Percentiles rank a stretch among this genome's conserved stretches.
phyloP scores from a whole-genome alignment of 768 basidiomycete genomes.

The Lactifluus subvellereus region DNA sequence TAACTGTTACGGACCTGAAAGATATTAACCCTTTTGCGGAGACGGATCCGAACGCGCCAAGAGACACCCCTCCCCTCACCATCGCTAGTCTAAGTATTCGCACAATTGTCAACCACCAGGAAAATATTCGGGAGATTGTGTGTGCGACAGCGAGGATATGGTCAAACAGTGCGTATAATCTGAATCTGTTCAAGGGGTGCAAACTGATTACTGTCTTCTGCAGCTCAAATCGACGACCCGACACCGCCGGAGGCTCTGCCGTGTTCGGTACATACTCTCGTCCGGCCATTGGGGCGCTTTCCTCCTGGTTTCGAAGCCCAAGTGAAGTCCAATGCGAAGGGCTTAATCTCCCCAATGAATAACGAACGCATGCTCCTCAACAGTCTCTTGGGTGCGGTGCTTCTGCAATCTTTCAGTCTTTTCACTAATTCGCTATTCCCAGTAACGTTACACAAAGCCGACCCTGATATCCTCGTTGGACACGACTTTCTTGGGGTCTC shows the following conservation, averaged over 20 bases:
- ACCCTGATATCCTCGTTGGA: slow-evolving; percentile 92
- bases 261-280: slow-evolving; percentile 79
- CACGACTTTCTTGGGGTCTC: slow-evolving; percentile 91
- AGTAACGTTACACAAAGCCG: slow-evolving; percentile 75
- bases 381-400: slow-evolving; percentile 53
- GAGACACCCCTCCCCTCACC: slow-evolving; percentile 82
- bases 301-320: slow-evolving; percentile 76
- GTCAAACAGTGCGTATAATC: slow-evolving; percentile 51
- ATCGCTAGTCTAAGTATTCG: slow-evolving; percentile 84
- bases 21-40: slow-evolving; percentile 81
- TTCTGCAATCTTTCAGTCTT: background rate
- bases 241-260: slow-evolving; percentile 84
- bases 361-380: slow-evolving; percentile 86
- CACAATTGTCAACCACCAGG: slow-evolving; percentile 88
- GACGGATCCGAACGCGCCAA: slow-evolving; percentile 59
- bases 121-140: slow-evolving; percentile 91
- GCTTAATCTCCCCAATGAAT: slow-evolving; percentile 63
- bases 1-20: slow-evolving; percentile 76
- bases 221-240: slow-evolving; percentile 86
- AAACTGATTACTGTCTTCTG: background rate
- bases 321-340: slow-evolving; percentile 58
- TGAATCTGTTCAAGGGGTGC: background rate
- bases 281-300: slow-evolving; percentile 83
- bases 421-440: slow-evolving; percentile 5
- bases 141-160: slow-evolving; percentile 81